A percentile compares a stretch with the other conserved stretches of the same genome.
Evolutionary conservation across 2,329 filamentous ascomycete species (phyloP).

Genomic region (Fusarium sp.): DNA sequence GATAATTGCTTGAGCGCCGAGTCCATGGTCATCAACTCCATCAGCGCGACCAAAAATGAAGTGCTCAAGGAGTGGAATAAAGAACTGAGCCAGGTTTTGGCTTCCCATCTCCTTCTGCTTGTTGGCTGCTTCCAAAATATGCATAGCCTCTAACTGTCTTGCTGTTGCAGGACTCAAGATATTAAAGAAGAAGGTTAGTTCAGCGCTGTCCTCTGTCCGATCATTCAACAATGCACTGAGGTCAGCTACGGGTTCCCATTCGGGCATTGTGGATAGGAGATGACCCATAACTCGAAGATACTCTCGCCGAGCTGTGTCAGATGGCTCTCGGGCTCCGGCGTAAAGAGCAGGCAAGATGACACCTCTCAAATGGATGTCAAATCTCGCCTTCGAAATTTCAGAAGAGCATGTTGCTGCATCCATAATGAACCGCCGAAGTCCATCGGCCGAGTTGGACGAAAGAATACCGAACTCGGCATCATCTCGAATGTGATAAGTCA

Average conservation of each 20-base stretch:
- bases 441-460: conserved; percentile 79
- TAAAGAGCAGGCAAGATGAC: conserved; percentile 80
- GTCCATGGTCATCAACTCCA: conserved; percentile 78
- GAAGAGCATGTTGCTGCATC: conserved; percentile 56
- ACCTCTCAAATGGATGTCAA: conserved; percentile 66
- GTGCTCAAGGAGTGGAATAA: conserved; percentile 91
- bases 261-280: conserved; percentile 74
- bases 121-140: conserved; percentile 76
- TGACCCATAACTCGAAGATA: conserved; percentile 81
- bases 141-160: conserved; percentile 83
- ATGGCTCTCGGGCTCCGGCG: conserved; percentile 76
- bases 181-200: conserved; percentile 87
- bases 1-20: conserved; percentile 85
- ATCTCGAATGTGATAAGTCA: conserved; percentile 85
- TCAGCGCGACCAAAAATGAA: conserved; percentile 87
- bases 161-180: conserved; percentile 89
- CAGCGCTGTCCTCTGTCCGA: conserved; percentile 68
- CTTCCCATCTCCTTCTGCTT: conserved; percentile 70
- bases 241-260: conserved; percentile 76
- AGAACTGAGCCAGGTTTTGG: conserved; percentile 83
- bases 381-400: conserved; percentile 51
- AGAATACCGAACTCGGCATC: conserved; percentile 90
- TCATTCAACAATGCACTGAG: conserved; percentile 72
- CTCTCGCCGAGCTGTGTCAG: conserved; percentile 85
- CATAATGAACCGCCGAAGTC: conserved; percentile 80